Conservation (phyloP, 2,329 filamentous ascomycete species). For the Phaeophleospora eucalypticola region DNA sequence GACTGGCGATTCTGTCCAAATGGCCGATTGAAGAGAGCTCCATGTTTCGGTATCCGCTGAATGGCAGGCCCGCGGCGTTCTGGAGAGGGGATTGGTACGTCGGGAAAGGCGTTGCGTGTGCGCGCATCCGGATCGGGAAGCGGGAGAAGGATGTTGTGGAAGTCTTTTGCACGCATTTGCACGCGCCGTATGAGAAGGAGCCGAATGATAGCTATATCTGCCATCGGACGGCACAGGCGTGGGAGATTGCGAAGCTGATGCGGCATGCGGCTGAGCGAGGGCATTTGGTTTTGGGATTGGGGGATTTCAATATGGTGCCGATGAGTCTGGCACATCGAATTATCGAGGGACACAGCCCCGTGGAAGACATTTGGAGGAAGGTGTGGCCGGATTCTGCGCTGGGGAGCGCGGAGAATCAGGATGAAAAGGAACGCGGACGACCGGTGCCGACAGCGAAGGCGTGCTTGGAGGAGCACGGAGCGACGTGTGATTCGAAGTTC, state of each 20-base stretch:
- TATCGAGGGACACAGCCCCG: constrained; percentile 71
- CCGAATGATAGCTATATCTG: constrained; percentile 81
- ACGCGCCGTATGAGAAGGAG: constrained; percentile 80
- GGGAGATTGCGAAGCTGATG: constrained; percentile 89
- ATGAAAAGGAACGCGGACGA: constrained; percentile 57
- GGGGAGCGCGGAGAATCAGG: constrained; percentile 64
- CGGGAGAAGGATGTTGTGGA: constrained; percentile 64
- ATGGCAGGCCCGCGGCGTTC: constrained; percentile 88
- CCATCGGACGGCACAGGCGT: constrained; percentile 87
- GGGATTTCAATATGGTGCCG: constrained; percentile 97
- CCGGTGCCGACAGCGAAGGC: constrained; percentile 71
- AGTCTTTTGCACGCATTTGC: constrained; percentile 83
- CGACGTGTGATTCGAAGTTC: constrained; percentile 77
- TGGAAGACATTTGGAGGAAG: constrained; percentile 79
- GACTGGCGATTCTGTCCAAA: constrained; percentile 80
- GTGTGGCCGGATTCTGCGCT: constrained; percentile 80
- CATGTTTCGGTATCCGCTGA: constrained; percentile 85
- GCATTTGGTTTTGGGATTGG: constrained; percentile 78
- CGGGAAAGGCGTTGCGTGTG: constrained; percentile 86
- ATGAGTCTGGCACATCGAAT: constrained; percentile 77
- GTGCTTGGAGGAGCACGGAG: constrained; percentile 77
- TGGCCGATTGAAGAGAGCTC: constrained; percentile 89
- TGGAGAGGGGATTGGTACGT: constrained; percentile 95
- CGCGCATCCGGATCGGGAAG: constrained; percentile 68
- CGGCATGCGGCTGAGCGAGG: constrained; percentile 74